Evolutionary conservation across 352 stramenopile species (phyloP).

Genomic region (Peronospora belbahrii): DNA sequence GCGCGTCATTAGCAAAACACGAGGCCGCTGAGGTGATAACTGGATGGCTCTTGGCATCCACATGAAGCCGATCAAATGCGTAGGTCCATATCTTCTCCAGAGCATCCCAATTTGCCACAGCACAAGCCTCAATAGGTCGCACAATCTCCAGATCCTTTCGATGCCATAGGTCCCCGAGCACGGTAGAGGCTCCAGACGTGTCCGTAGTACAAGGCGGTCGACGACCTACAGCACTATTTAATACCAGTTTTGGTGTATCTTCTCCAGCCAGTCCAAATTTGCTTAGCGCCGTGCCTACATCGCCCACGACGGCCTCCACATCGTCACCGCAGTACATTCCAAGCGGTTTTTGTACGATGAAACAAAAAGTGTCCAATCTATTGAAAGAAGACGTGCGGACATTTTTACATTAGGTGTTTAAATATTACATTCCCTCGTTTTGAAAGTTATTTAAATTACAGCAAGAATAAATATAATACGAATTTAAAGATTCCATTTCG

Average conservation of each 20-base stretch:
- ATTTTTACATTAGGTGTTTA: too few species aligned
- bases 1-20: constrained; percentile 67
- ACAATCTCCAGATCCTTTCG: constrained; percentile 51
- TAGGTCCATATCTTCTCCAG: constrained; percentile 79
- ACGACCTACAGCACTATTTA: constrained; percentile 63
- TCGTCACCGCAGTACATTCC: constrained; percentile 97
- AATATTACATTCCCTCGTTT: too few species aligned
- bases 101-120: constrained; percentile 76
- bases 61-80: constrained; percentile 63
- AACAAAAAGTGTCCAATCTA: too few species aligned
- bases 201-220: constrained; percentile 15
- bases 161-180: constrained; percentile 55
- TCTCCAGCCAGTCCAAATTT: constrained; percentile 94
- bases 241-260: constrained; percentile 87
- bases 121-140: constrained; percentile 46
- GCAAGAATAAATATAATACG: too few species aligned
- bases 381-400: too few species aligned
- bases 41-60: constrained; percentile 61
- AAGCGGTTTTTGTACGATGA: too few species aligned
- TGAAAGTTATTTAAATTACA: not conserved
- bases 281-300: constrained; percentile 85
- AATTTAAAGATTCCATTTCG: constrained; percentile 9
- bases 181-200: not conserved
- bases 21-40: constrained; percentile 69
- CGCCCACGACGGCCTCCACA: constrained; percentile 92